Percentiles rank a stretch among this genome's conserved stretches.
Evolutionary conservation across 2,329 filamentous ascomycete genomes (phyloP).

Genomic region (Hortaea werneckii): DNA sequence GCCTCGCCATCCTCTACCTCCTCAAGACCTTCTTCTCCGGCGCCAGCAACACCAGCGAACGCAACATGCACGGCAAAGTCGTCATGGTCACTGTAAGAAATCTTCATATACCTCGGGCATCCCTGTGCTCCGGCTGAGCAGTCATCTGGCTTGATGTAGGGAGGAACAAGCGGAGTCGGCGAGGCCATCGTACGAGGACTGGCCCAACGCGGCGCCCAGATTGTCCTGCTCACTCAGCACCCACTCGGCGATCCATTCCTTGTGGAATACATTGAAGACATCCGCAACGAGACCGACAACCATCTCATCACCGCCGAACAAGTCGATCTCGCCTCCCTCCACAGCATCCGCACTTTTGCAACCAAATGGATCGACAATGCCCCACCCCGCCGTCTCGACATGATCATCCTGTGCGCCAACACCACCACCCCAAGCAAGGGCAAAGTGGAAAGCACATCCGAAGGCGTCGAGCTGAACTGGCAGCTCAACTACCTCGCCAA

Average conservation of each 20-base stretch:
- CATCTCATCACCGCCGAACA: slow-evolving; percentile 90
- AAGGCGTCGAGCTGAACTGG: slow-evolving; percentile 84
- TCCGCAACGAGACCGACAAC: slow-evolving; percentile 68
- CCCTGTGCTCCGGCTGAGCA: not conserved
- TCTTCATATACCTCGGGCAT: not conserved
- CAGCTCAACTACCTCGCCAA: slow-evolving; percentile 92
- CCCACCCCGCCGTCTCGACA: slow-evolving; percentile 78
- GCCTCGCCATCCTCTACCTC: slow-evolving; percentile 42
- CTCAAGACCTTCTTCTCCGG: slow-evolving; percentile 73
- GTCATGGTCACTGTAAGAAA: slow-evolving; percentile 70
- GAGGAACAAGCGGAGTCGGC: slow-evolving; percentile 88
- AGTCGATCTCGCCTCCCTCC: slow-evolving; percentile 77
- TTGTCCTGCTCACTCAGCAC: slow-evolving; percentile 79
- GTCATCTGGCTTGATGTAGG: slow-evolving; percentile 32
- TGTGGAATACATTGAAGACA: slow-evolving; percentile 82
- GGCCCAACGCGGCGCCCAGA: slow-evolving; percentile 73
- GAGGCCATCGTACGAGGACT: slow-evolving; percentile 64
- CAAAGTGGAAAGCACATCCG: slow-evolving; percentile 50
- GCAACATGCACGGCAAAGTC: slow-evolving; percentile 86
- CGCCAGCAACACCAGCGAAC: slow-evolving; percentile 61
- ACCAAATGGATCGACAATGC: slow-evolving; percentile 98
- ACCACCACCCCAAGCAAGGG: slow-evolving; percentile 61
- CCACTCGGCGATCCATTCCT: slow-evolving; percentile 77
- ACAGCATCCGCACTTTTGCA: slow-evolving; percentile 84
- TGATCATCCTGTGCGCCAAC: slow-evolving; percentile 79